phyloP scores from a whole-genome alignment of 2,329 filamentous ascomycete species.

The Fulvia fulva region DNA sequence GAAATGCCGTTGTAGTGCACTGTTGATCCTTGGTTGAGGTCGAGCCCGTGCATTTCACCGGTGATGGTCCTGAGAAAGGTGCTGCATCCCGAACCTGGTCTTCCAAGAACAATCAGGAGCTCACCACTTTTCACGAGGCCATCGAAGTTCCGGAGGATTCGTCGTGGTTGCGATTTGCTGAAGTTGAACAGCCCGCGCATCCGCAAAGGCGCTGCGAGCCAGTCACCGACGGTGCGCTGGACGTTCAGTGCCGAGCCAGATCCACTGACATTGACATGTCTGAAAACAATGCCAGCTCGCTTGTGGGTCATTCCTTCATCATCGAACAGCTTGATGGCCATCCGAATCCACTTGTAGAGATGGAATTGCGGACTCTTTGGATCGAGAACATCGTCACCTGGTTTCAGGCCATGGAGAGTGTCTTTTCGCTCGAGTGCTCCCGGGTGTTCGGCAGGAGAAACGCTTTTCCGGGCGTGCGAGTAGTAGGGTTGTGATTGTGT shows the following conservation, averaged over 20 bases:
- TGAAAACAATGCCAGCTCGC: slow-evolving; percentile 60
- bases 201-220: slow-evolving; percentile 56
- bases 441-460: slow-evolving; percentile 6
- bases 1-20: slow-evolving; percentile 60
- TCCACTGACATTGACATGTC: slow-evolving; percentile 63
- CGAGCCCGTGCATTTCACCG: slow-evolving; percentile 57
- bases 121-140: slow-evolving; percentile 51
- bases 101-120: slow-evolving; percentile 45
- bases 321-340: slow-evolving; percentile 49
- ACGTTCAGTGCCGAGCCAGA: slow-evolving; percentile 64
- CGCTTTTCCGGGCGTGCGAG: slow-evolving; percentile 8
- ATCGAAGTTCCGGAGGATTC: slow-evolving; percentile 54
- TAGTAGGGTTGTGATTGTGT: slow-evolving; percentile 23
- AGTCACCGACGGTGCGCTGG: slow-evolving; percentile 62
- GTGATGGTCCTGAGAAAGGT: slow-evolving; percentile 61
- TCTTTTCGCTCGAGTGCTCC: slow-evolving; percentile 22
- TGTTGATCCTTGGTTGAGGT: slow-evolving; percentile 47
- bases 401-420: slow-evolving; percentile 37
- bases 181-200: slow-evolving; percentile 53
- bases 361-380: slow-evolving; percentile 51
- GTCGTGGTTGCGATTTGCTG: slow-evolving; percentile 48
- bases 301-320: slow-evolving; percentile 53
- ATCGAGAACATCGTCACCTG: slow-evolving; percentile 50
- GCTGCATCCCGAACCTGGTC: slow-evolving; percentile 57
- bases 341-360: slow-evolving; percentile 50